phyloP scores from a whole-genome alignment of 2,329 filamentous ascomycete genomes.

The Stachybotrys chlorohalonatus region DNA sequence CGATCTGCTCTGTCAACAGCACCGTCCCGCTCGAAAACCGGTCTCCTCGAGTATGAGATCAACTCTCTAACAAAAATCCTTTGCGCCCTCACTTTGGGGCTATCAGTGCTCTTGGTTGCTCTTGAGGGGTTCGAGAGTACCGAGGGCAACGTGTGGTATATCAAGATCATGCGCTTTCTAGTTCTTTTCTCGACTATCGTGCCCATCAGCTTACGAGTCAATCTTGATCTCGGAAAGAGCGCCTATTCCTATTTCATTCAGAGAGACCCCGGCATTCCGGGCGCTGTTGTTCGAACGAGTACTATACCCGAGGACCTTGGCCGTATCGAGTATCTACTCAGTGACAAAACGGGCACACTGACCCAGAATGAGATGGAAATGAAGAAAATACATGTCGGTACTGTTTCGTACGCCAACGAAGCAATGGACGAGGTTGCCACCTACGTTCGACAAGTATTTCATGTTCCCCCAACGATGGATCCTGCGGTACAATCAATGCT shows the following conservation, averaged over 20 bases:
- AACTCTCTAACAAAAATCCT: slow-evolving; percentile 96
- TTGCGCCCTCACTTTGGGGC: slow-evolving; percentile 74
- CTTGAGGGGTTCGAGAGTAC: slow-evolving; percentile 70
- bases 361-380: slow-evolving; percentile 99
- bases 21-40: slow-evolving; percentile 85
- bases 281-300: slow-evolving; percentile 87
- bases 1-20: slow-evolving; percentile 89
- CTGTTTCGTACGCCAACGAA: slow-evolving; percentile 95
- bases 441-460: slow-evolving; percentile 80
- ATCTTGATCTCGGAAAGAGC: slow-evolving; percentile 93
- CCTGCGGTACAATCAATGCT: slow-evolving; percentile 39
- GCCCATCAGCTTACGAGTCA: slow-evolving; percentile 91
- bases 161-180: slow-evolving; percentile 95
- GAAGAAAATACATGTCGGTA: slow-evolving; percentile 97
- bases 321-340: slow-evolving; percentile 89
- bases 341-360: slow-evolving; percentile 95
- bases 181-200: slow-evolving; percentile 99
- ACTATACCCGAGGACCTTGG: slow-evolving; percentile 96
- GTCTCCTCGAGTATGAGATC: slow-evolving; percentile 89
- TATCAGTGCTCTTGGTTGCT: slow-evolving; percentile 83
- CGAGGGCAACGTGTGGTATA: slow-evolving; percentile 70
- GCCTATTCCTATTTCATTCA: slow-evolving; percentile 96
- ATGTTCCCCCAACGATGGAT: slow-evolving; percentile 37
- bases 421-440: slow-evolving; percentile 94
- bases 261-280: slow-evolving; percentile 78